Evolutionary conservation across 176 grass and related monocot species (phyloP), one percentile per base, ranked within the genome.

Genomic region (Zea luxurians): DNA sequence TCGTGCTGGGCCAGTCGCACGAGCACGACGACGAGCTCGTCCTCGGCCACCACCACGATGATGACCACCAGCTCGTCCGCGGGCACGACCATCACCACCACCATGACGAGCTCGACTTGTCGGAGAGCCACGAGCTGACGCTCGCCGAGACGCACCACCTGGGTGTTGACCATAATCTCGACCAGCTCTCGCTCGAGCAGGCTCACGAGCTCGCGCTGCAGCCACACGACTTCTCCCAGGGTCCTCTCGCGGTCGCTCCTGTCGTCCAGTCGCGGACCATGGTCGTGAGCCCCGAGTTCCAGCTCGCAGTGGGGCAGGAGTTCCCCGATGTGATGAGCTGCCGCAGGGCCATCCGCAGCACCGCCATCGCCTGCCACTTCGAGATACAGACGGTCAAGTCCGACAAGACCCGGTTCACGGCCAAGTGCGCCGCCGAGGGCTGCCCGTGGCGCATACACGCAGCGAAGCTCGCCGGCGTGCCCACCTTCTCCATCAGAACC

Each of bases 311-410:
- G 13, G 96, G 96, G 44, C 92, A 94, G 86, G 96, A 98, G 36
- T 98, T 90, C 50, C 34, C 92, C 0, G 92, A 98, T 45, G 96
- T 98, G 61, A 98, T 94, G 84, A 90, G 89, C 65, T 98, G 96
- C 66, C 92, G 92, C 60, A 81, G 96, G 60, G 96, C 92, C 13
- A 87, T 98, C 79, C 85, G 96, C n/a, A 85, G 95, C 85, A 89
- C 92, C 0, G 96, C 92, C 66, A 98, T 98, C 15, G 85, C 88
- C 53, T 98, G 96, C 83, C 96, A 94, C 75, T 98, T 98, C 45
- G 96, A 98, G 85, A 92, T 98, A 37, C 96, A 98, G 74, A 98
- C 96, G 0, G 96, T 98, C 43, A 98, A 98, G 77, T 94, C 92
- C 9, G 96, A 98, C 65, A 98, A 98, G 85, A 69, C 78, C 2